A percentile compares a stretch with the other conserved stretches of the same genome.
Evolutionary conservation across 148 eudicot species (phyloP).

Genomic region (Camellia lanceoleosa): DNA sequence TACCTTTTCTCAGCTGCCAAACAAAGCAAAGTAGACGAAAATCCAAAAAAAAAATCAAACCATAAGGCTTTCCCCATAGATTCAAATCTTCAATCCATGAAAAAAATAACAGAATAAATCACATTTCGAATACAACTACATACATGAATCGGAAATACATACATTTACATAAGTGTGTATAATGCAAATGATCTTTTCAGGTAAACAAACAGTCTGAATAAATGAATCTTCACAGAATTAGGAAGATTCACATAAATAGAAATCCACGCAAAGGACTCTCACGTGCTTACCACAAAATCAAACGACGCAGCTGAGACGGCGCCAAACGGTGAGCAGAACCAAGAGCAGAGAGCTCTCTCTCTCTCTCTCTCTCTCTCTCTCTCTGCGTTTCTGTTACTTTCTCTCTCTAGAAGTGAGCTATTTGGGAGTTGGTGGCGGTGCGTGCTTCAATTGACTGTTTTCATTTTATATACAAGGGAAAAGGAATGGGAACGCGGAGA

Average conservation of each 20-base stretch:
- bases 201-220: not conserved
- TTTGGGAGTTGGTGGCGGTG: no score
- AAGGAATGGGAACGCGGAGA: no score
- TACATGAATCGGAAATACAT: not conserved
- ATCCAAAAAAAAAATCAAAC: not conserved
- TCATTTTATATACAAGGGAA: no score
- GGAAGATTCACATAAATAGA: slow-evolving; percentile 6
- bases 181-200: not conserved
- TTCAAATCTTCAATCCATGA: not conserved
- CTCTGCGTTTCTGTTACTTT: no score
- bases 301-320: not conserved
- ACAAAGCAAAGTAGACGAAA: not conserved
- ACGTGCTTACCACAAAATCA: slow-evolving; percentile 1
- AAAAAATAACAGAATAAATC: not conserved
- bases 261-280: not conserved
- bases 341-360: not conserved
- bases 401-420: no score
- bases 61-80: not conserved
- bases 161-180: not conserved
- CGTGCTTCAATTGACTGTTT: no score
- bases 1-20: not conserved
- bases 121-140: not conserved
- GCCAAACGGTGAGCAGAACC: not conserved
- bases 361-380: slow-evolving; percentile 7
- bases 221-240: not conserved